Percentiles rank a stretch among this genome's conserved stretches.
phyloP scores from a whole-genome alignment of 306 rosid species.

The Pachyrhizus erosus region DNA sequence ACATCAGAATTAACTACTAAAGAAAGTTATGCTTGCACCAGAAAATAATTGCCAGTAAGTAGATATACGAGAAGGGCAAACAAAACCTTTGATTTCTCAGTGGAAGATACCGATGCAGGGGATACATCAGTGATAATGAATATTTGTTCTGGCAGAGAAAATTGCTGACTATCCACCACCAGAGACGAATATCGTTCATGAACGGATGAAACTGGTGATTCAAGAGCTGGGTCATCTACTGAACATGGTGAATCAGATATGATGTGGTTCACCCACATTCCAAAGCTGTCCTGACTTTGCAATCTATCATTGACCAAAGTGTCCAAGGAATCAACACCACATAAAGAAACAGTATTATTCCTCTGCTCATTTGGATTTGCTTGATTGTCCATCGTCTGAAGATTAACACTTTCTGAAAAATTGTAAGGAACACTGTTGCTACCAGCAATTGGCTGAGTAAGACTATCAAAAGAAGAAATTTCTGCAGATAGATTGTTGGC shows the following conservation, averaged over 20 bases:
- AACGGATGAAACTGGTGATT: conserved; percentile 60
- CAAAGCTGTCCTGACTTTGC: conserved; percentile 90
- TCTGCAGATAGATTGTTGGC: conserved; percentile 51
- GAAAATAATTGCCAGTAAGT: conserved; percentile 23
- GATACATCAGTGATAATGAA: conserved; percentile 80
- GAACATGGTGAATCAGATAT: conserved; percentile 68
- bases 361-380: conserved; percentile 51
- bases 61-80: conserved; percentile 27
- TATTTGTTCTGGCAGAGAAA: conserved; percentile 68
- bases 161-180: conserved; percentile 55
- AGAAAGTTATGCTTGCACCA: conserved; percentile 19
- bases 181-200: conserved; percentile 55
- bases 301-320: conserved; percentile 56
- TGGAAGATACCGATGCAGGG: conserved; percentile 79
- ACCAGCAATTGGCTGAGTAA: conserved; percentile 48
- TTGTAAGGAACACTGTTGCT: conserved; percentile 46
- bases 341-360: conserved; percentile 43
- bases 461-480: conserved; percentile 50
- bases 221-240: conserved; percentile 57
- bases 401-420: conserved; percentile 50
- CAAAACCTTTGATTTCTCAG: conserved; percentile 89
- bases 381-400: conserved; percentile 52
- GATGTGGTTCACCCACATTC: conserved; percentile 76
- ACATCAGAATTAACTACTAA: conserved; percentile 1
- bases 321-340: conserved; percentile 46